These are phyloP conservation scores for Penicillium odoratum DNA, from an alignment of 495 filamentous ascomycete genomes.

Conservation along the genomic window DNA sequence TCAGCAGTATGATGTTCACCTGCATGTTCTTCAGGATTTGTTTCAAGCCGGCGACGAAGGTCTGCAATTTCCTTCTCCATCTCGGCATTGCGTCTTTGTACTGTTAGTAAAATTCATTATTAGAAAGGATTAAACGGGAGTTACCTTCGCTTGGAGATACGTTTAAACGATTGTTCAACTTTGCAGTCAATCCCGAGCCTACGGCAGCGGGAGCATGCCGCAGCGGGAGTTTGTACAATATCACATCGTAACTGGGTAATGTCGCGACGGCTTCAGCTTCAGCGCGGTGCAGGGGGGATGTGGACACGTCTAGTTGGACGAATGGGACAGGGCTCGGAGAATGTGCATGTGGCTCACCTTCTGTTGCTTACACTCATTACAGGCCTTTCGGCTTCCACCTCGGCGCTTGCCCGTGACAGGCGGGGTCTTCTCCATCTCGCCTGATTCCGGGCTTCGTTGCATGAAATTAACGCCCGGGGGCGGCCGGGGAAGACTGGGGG, in stretches of 20 bases:
- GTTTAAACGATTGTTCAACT: slow-evolving; percentile 48
- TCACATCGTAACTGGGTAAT: slow-evolving; percentile 45
- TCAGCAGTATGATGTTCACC: slow-evolving; percentile 33
- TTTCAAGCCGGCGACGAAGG: slow-evolving; percentile 45
- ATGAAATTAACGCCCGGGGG: slow-evolving; percentile 35
- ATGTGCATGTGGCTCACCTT: slow-evolving; percentile 34
- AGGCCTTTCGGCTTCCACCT: slow-evolving; percentile 49
- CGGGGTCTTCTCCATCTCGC: slow-evolving; percentile 45
- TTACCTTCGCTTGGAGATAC: slow-evolving; percentile 51
- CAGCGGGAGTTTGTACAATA: slow-evolving; percentile 47
- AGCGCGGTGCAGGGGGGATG: background rate
- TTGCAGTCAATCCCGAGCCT: slow-evolving; percentile 50
- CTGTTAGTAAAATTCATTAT: slow-evolving; percentile 3
- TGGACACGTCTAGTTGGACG: background rate
- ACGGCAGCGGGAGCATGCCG: slow-evolving; percentile 49
- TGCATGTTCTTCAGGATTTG: slow-evolving; percentile 29
- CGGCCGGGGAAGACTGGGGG: slow-evolving; percentile 40
- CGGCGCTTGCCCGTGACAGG: slow-evolving; percentile 48
- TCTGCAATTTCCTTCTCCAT: slow-evolving; percentile 52
- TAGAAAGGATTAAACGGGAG: background rate
- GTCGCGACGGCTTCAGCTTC: background rate
- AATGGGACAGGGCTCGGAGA: background rate
- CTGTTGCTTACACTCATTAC: slow-evolving; percentile 53
- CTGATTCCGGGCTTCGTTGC: slow-evolving; percentile 35
- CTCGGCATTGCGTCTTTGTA: slow-evolving; percentile 48